Evolutionary conservation across 208 protist species (phyloP).

Genomic region (Strigomonas culicis): DNA sequence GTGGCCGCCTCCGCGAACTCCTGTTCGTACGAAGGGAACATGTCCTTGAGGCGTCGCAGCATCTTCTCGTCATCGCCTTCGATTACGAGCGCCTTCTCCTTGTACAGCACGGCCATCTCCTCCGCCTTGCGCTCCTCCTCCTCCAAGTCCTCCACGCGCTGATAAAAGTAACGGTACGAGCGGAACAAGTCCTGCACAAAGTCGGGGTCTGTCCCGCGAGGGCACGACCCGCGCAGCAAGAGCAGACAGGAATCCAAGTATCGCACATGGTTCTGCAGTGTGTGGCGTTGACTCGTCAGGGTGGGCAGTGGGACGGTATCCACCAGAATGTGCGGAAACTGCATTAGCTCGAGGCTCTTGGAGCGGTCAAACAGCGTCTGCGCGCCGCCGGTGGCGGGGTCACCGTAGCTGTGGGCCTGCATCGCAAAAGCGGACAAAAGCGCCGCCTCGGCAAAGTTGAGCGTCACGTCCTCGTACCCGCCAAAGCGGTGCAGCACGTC

Average conservation of each 20-base stretch:
- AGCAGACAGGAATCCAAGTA: slow-evolving; percentile 79
- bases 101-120: slow-evolving; percentile 88
- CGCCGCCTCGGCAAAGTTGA: slow-evolving; percentile 77
- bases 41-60: slow-evolving; percentile 74
- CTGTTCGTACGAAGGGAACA: slow-evolving; percentile 93
- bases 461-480: slow-evolving; percentile 86
- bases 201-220: slow-evolving; percentile 40
- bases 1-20: slow-evolving; percentile 60
- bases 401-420: slow-evolving; percentile 32
- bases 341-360: slow-evolving; percentile 56
- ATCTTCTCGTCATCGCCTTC: slow-evolving; percentile 91
- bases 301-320: slow-evolving; percentile 25
- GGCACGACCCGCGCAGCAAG: slow-evolving; percentile 41
- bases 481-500: slow-evolving; percentile 66
- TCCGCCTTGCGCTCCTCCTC: slow-evolving; percentile 66
- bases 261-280: slow-evolving; percentile 49
- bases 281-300: slow-evolving; percentile 14
- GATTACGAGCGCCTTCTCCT: slow-evolving; percentile 86
- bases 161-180: slow-evolving; percentile 64
- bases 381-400: background rate
- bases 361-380: slow-evolving; percentile 35
- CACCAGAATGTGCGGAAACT: slow-evolving; percentile 41
- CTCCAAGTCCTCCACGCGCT: slow-evolving; percentile 70
- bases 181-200: slow-evolving; percentile 66
- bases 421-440: slow-evolving; percentile 64